phyloP scores from a whole-genome alignment of 164 flowering plant species.

The Stephania japonica region DNA sequence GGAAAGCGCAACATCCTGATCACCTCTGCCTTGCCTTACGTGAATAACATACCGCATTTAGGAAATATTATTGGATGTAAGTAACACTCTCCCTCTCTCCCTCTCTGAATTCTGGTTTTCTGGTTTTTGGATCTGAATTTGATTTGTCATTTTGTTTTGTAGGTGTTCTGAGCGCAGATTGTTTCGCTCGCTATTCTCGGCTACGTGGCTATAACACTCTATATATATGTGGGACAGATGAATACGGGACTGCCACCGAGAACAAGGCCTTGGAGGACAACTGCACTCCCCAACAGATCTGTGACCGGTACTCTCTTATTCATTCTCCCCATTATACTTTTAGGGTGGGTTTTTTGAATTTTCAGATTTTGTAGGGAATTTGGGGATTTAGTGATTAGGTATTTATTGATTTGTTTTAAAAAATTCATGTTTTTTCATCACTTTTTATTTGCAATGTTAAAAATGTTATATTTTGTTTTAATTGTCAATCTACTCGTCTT shows the following conservation, averaged over 20 bases:
- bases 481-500: neutral
- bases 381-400: too few relatives aligned
- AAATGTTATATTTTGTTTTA: too few relatives aligned
- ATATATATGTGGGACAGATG: constrained; percentile 72
- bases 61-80: constrained; percentile 81
- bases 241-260: constrained; percentile 77
- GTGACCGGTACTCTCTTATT: constrained; percentile 57
- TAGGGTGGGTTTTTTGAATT: too few relatives aligned
- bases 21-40: constrained; percentile 74
- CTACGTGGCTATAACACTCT: constrained; percentile 53
- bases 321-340: too few relatives aligned
- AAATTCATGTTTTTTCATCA: too few relatives aligned
- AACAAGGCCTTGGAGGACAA: constrained; percentile 77
- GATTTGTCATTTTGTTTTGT: constrained; percentile 3
- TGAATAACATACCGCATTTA: constrained; percentile 76
- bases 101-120: too few relatives aligned
- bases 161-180: constrained; percentile 80
- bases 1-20: too few relatives aligned
- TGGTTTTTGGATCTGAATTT: neutral
- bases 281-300: constrained; percentile 60
- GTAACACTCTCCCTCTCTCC: too few relatives aligned
- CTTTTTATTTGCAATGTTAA: too few relatives aligned
- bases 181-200: constrained; percentile 69
- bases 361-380: too few relatives aligned
- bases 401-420: too few relatives aligned